Evolutionary conservation across 192 early-diverging fungal species (phyloP), one percentile per base, ranked within the genome.

Genomic region (Podila verticillata): DNA sequence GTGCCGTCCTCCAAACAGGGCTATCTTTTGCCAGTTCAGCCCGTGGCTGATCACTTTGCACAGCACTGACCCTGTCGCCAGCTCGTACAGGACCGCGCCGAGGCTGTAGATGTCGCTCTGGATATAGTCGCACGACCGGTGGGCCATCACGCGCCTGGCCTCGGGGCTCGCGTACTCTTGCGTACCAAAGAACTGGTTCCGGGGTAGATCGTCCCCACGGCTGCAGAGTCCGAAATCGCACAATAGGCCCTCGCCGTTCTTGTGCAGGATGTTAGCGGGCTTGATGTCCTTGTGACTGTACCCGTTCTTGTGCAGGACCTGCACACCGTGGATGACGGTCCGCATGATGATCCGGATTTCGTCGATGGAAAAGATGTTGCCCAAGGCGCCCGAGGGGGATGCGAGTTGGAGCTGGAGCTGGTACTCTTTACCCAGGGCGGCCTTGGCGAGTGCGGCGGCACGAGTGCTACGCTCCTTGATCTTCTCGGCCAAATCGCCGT

Each of bases 201-300:
- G 57, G 15, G 68, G 75, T 7, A 78, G n/a, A 17, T 78, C 68
- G 35, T 78, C 63, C 5, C 39, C 47, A 24, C 64, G 68, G 30
- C 75, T 78, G 64, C 75, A 78, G 7, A 78, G 75, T 7, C 75
- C 75, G 13, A 78, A 78, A 48, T 78, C 75, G 20, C 75, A 78
- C 5, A 78, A 64, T 2, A 78, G 68, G 0, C 75, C 75, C 7
- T 62, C 32, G 3, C 68, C 68, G 4, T 59, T 22, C 6, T 56
- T 24, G 48, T 65, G 69, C 63, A 78, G 75, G 28, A 78, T 78
- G 59, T 78, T 70, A 64, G 75, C 75, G 7, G 75, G 68, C 32
- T 78, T 78, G 68, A 78, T 78, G 36, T 78, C 75, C 64, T 78
- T 78, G 58, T 78, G 75, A 13, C 75, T 78, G 59, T 71, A 78